Base-by-base conservation (phyloP, 352 stramenopile genomes). In the Phytophthora aleatoria region DNA sequence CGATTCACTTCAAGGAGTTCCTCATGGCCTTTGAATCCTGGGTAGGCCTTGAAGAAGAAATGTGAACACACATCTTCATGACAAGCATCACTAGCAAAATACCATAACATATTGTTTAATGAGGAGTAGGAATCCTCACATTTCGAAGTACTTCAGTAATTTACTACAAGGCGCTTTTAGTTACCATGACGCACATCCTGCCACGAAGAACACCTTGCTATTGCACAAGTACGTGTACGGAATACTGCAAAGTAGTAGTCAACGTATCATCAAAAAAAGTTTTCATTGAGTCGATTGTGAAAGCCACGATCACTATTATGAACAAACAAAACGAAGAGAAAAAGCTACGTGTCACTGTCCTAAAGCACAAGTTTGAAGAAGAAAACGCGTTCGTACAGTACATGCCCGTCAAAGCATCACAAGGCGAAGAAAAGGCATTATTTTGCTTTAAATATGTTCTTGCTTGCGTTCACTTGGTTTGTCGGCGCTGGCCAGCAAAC, bases 1-100 rank as follows among this genome's bases (percentile, higher is more conserved):
- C 73, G 26, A 95, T 95, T 56, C 87, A 94, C 13, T 96, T 95
- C 62, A 94, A 93, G 54, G 89, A 97, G 62, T 97, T 97, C 57
- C 75, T 96, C 47, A 86, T 92, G 73, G 87, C 87, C 15, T 96
- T 95, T 54, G 84, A 91, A 50, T 92, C 84, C 7, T 96, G 87
- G 86, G 83, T 96, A 13, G 88, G 87, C 12, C 73, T 94, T 4
- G 85, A 95, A 48, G 85, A 92, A 20, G 50, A 62, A 54, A 20
- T 33, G 15, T 41, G 35, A 36, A 41, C 35, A 41, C 35, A 41
- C 35, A n/a, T 4, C 35, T 15, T 41, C 35, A 16, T 6, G 10
- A 16, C 35, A 12, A n/a, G 5, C 12, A 16, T 41, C 10, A 16
- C 5, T 6, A 41, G 35, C 35, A 36, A 36, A 36, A 12, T 43